These are phyloP conservation scores for Podospora tetraspora DNA, from an alignment of 495 filamentous ascomycete genomes.

Conservation along the genomic window DNA sequence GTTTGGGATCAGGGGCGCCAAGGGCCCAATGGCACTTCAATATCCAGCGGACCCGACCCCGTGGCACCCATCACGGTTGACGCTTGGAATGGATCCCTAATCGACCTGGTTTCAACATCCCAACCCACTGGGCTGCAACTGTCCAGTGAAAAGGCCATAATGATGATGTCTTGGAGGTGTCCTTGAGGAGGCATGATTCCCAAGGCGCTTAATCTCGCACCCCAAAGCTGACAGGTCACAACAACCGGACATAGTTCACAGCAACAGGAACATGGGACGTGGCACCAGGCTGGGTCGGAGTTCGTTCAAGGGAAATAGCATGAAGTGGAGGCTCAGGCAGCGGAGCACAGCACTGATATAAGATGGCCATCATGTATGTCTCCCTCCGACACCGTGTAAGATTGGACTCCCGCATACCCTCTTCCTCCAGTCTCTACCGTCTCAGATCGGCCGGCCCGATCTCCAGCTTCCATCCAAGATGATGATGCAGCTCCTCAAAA, in stretches of 20 bases:
- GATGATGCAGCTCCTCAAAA: no score
- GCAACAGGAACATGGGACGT: not conserved
- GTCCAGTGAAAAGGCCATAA: not conserved
- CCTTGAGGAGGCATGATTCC: not conserved
- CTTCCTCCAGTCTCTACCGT: not conserved
- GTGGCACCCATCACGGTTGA: no score
- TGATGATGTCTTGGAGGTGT: not conserved
- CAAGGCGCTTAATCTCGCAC: not conserved
- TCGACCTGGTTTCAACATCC: no score
- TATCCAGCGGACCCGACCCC: no score
- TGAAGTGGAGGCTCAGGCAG: no score
- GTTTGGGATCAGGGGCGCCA: no score
- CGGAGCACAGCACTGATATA: no score
- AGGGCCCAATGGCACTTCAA: no score
- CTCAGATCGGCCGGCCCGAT: not conserved
- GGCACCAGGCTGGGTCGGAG: not conserved
- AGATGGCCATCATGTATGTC: not conserved
- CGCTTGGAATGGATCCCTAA: no score
- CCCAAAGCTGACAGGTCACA: not conserved
- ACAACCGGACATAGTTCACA: not conserved
- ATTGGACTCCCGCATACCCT: not conserved
- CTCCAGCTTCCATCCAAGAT: not conserved
- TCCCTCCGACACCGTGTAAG: not conserved
- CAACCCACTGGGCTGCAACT: not conserved
- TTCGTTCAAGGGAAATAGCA: not conserved